These are phyloP conservation scores for Coniochaeta sp. DNA, from an alignment of 2,329 filamentous ascomycete genomes.

Conservation along the genomic window DNA sequence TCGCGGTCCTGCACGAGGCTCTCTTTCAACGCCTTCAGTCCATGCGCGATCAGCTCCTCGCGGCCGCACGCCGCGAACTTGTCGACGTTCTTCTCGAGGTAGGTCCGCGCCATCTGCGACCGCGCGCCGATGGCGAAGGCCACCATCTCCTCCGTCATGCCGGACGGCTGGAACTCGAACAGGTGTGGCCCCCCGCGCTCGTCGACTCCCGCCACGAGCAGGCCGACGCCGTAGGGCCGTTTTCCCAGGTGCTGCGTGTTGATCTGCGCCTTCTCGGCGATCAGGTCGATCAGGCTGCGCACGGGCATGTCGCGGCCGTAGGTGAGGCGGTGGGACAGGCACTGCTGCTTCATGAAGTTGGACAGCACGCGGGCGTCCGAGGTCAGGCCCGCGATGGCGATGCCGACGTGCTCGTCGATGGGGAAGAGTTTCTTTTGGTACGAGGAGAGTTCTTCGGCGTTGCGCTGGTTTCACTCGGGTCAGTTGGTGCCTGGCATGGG, in stretches of 20 bases:
- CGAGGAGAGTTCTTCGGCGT: constrained; percentile 97
- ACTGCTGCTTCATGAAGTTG: constrained; percentile 99
- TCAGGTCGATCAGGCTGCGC: constrained; percentile 81
- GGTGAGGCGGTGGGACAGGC: constrained; percentile 87
- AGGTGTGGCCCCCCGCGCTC: constrained; percentile 90
- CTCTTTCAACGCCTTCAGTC: constrained; percentile 86
- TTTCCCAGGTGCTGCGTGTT: constrained; percentile 98
- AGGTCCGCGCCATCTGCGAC: constrained; percentile 96
- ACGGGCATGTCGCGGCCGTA: constrained; percentile 92
- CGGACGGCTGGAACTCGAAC: constrained; percentile 95
- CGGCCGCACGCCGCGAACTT: constrained; percentile 67
- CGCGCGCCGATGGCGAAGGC: constrained; percentile 94
- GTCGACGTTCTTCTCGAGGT: constrained; percentile 87
- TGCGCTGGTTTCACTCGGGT: constrained; percentile 54
- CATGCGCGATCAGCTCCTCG: constrained; percentile 87
- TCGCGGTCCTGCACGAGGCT: constrained; percentile 95
- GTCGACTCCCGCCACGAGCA: constrained; percentile 89
- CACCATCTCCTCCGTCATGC: constrained; percentile 94
- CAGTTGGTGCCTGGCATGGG: not conserved
- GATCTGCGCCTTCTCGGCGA: constrained; percentile 92
- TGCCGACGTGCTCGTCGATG: constrained; percentile 90
- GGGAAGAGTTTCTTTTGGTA: constrained; percentile 99
- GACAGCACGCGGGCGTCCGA: constrained; percentile 97
- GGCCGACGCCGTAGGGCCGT: constrained; percentile 89
- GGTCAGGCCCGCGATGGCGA: constrained; percentile 93